These are phyloP conservation scores for Penicillium sp. DNA, from an alignment of 2,329 filamentous ascomycete species.

Conservation along the genomic window DNA sequence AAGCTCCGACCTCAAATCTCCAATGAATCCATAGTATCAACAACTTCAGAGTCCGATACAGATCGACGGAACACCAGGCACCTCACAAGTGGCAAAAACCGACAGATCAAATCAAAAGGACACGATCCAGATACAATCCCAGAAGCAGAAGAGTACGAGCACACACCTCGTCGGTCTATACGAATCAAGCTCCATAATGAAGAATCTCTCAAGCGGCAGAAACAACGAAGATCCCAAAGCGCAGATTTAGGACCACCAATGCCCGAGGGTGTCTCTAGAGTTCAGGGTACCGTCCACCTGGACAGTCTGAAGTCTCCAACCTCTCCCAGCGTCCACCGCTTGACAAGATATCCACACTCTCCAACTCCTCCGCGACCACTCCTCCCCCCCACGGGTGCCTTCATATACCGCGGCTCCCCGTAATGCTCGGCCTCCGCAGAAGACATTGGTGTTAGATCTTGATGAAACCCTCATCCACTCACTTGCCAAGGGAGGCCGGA, in stretches of 20 bases:
- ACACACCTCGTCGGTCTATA: conserved; percentile 73
- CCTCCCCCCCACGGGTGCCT: conserved; percentile 83
- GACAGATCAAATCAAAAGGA: conserved; percentile 30
- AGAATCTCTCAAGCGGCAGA: conserved; percentile 70
- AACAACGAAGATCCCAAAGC: conserved; percentile 35
- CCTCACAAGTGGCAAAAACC: conserved; percentile 25
- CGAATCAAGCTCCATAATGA: conserved; percentile 87
- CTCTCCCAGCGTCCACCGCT: conserved; percentile 66
- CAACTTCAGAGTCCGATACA: conserved; percentile 57
- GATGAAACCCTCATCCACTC: conserved; percentile 98
- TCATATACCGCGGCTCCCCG: conserved; percentile 67
- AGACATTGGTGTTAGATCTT: conserved; percentile 91
- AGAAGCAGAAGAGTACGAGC: conserved; percentile 55
- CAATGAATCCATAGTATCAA: conserved; percentile 49
- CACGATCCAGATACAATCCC: conserved; percentile 27
- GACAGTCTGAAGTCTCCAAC: conserved; percentile 92
- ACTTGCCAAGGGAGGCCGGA: conserved; percentile 92
- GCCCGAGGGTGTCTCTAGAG: conserved; percentile 25
- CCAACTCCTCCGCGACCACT: conserved; percentile 86
- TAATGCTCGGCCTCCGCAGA: conserved; percentile 61
- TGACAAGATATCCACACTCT: conserved; percentile 87
- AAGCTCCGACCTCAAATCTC: conserved; percentile 36
- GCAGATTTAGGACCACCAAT: conserved; percentile 30
- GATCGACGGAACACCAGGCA: conserved; percentile 34
- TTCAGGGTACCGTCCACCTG: conserved; percentile 58